Evolutionary conservation across 1,284 basidiomycete species (phyloP).

Genomic region (Malassezia obtusa): DNA sequence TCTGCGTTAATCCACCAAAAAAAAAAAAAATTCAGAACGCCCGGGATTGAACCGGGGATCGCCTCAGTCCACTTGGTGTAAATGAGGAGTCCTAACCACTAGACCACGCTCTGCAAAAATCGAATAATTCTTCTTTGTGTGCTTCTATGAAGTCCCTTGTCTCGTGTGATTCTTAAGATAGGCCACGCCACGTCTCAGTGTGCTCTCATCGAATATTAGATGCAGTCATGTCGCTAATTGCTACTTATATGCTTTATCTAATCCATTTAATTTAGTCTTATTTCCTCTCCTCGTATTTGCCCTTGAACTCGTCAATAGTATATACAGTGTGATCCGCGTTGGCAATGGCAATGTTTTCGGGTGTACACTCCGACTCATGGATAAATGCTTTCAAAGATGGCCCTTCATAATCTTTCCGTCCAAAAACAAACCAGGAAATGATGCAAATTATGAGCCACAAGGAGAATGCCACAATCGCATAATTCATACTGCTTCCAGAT

Average conservation of each 20-base stretch:
- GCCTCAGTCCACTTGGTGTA: slow-evolving; percentile 17
- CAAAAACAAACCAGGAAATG: slow-evolving; percentile 24
- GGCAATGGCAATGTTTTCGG: not conserved
- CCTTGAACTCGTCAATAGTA: not conserved
- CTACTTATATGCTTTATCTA: not conserved
- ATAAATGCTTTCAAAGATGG: slow-evolving; percentile 1
- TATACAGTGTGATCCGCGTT: not conserved
- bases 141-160: not conserved
- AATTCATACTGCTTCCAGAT: slow-evolving; percentile 50
- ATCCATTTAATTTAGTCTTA: not conserved
- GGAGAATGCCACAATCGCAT: slow-evolving; percentile 45
- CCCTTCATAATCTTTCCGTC: slow-evolving; percentile 25
- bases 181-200: too few relatives aligned
- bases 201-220: not conserved
- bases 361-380: not conserved
- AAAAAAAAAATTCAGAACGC: slow-evolving; percentile 19
- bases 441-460: slow-evolving; percentile 22
- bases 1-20: not conserved
- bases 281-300: not conserved
- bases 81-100: slow-evolving; percentile 22
- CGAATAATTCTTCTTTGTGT: not conserved
- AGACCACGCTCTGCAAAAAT: slow-evolving; percentile 20
- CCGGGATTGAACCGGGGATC: slow-evolving; percentile 22
- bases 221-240: not conserved
- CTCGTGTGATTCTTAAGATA: too few relatives aligned